Conservation (phyloP, 495 filamentous ascomycete genomes). For the Talaromyces wortmannii region DNA sequence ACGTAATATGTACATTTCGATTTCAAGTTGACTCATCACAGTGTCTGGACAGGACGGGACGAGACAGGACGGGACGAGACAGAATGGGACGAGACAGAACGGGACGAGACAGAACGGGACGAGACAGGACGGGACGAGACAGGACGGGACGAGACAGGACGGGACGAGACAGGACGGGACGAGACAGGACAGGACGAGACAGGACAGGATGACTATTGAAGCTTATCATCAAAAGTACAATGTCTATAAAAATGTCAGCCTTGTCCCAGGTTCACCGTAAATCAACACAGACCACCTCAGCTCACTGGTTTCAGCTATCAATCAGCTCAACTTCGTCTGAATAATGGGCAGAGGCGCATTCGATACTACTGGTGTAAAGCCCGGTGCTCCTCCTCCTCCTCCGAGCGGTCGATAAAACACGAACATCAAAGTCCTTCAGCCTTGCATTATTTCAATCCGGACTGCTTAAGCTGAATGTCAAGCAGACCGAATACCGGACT, state of each 20-base stretch:
- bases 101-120: not conserved
- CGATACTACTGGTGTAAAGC: conserved; percentile 52
- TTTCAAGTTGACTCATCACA: not conserved
- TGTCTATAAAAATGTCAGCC: not conserved
- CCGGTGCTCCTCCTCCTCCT: conserved; percentile 40
- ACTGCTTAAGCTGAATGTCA: not conserved
- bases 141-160: not conserved
- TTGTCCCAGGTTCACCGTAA: not conserved
- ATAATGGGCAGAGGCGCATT: conserved; percentile 54
- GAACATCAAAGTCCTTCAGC: not conserved
- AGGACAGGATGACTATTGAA: not conserved
- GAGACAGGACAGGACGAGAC: not conserved
- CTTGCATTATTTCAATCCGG: not conserved
- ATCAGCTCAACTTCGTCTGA: conserved; percentile 17
- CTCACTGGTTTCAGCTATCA: not conserved
- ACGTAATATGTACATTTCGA: not conserved
- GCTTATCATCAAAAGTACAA: not conserved
- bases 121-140: not conserved
- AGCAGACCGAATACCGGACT: not conserved
- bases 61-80: not conserved
- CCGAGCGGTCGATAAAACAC: conserved; percentile 1
- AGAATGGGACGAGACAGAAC: too few relatives aligned
- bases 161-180: too few relatives aligned
- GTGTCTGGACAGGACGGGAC: not conserved
- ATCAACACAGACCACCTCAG: not conserved